These are phyloP conservation scores for Claviceps pazoutovae DNA, from an alignment of 2,329 filamentous ascomycete genomes.

Conservation along the genomic window DNA sequence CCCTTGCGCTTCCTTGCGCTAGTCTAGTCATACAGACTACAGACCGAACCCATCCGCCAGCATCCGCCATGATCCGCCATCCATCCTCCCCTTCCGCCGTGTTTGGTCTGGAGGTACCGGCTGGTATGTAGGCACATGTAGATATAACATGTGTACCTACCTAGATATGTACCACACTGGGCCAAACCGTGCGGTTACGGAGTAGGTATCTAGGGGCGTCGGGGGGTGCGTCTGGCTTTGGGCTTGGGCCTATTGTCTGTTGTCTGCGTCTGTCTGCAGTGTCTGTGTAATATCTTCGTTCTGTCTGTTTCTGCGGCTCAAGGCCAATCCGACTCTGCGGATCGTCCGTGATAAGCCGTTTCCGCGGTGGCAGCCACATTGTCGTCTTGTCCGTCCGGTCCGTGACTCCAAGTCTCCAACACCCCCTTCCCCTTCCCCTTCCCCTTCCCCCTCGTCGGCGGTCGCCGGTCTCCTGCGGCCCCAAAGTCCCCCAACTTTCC, in stretches of 20 bases:
- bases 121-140: neutral
- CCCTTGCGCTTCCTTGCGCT: slow-evolving; percentile 7
- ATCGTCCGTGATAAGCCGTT: neutral
- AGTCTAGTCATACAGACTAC: slow-evolving; percentile 5
- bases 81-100: neutral
- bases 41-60: slow-evolving; percentile 5
- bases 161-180: no score
- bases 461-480: neutral
- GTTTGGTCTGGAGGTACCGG: neutral
- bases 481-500: neutral
- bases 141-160: no score
- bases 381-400: neutral
- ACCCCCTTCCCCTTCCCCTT: neutral
- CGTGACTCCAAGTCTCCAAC: neutral
- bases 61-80: slow-evolving; percentile 1
- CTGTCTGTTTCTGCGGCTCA: neutral
- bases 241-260: neutral
- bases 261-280: neutral
- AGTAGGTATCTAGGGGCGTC: neutral
- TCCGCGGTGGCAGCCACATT: neutral
- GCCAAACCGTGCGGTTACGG: no score
- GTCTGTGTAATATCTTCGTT: neutral
- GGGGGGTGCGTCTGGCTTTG: neutral
- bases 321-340: slow-evolving; percentile 5
- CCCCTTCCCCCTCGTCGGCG: neutral